phyloP scores from a whole-genome alignment of 139 green algal genomes.

The Coelastrella sp. region DNA sequence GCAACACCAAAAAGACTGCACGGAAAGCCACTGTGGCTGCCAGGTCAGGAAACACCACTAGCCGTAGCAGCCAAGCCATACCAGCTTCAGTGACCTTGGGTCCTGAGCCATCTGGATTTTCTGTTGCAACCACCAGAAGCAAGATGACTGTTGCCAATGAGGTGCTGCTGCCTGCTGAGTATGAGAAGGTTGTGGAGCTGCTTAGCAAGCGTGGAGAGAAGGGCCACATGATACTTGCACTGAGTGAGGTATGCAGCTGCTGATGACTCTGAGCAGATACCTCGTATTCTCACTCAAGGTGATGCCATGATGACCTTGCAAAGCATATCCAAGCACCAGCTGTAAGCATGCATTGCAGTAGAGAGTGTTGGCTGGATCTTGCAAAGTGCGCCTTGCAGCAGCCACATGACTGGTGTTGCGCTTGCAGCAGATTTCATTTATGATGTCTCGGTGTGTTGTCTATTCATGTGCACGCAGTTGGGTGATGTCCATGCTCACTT shows the following conservation, averaged over 20 bases:
- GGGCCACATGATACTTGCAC: conserved; percentile 61
- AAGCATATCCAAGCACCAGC: too few species aligned
- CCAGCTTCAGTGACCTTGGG: neutral
- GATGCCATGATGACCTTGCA: too few species aligned
- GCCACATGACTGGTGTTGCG: too few species aligned
- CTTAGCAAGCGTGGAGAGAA: conserved; percentile 71
- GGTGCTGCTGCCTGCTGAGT: conserved; percentile 60
- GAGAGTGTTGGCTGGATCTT: too few species aligned
- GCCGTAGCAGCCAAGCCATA: neutral
- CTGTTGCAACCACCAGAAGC: neutral
- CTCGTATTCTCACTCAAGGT: too few species aligned
- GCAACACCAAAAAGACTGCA: neutral
- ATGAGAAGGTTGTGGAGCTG: conserved; percentile 69
- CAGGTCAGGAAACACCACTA: neutral
- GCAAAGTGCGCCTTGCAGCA: too few species aligned
- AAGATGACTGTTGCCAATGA: conserved; percentile 43
- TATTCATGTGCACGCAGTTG: conserved; percentile 38
- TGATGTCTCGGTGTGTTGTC: too few species aligned
- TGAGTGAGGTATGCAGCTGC: conserved; percentile 50
- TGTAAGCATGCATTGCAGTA: too few species aligned
- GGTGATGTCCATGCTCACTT: conserved; percentile 75
- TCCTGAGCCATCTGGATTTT: neutral
- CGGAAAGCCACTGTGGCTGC: neutral
- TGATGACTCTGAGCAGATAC: neutral
- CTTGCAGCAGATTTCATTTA: too few species aligned